Percentiles rank a stretch among this genome's conserved stretches.
Conservation (phyloP, 805 yeast species). For the Cyberlindnera bimundalis region DNA sequence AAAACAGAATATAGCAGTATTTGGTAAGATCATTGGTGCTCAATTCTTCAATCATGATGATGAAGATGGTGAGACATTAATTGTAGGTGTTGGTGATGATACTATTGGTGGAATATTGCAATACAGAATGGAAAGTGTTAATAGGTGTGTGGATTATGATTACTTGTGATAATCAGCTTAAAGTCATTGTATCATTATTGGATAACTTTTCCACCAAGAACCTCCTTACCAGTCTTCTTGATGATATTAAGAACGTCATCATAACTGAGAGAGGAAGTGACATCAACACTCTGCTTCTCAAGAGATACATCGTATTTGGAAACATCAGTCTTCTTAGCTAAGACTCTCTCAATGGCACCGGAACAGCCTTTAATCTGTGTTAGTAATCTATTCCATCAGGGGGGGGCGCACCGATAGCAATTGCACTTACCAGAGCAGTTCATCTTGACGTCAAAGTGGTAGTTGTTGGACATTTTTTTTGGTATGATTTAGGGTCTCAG, state of each 20-base stretch:
- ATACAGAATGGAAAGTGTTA: slow-evolving; percentile 37
- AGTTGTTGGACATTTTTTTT: slow-evolving; percentile 44
- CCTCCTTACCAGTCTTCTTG: slow-evolving; percentile 86
- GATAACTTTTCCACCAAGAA: slow-evolving; percentile 59
- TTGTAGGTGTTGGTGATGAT: slow-evolving; percentile 53
- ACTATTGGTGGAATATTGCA: slow-evolving; percentile 56
- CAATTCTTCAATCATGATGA: slow-evolving; percentile 41
- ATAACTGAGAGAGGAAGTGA: slow-evolving; percentile 60
- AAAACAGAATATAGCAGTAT: slow-evolving; percentile 48
- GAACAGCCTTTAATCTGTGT: slow-evolving; percentile 59
- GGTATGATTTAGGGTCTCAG: neutral
- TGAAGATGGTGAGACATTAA: slow-evolving; percentile 42
- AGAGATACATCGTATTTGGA: slow-evolving; percentile 69
- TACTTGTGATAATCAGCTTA: slow-evolving; percentile 10
- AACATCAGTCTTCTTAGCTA: slow-evolving; percentile 71
- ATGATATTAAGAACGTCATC: slow-evolving; percentile 80
- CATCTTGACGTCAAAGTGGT: slow-evolving; percentile 82
- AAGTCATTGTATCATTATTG: slow-evolving; percentile 6
- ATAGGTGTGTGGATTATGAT: slow-evolving; percentile 40
- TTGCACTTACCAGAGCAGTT: slow-evolving; percentile 57
- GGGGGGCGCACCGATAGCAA: neutral
- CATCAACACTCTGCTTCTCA: slow-evolving; percentile 79
- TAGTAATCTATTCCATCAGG: neutral
- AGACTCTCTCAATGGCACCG: slow-evolving; percentile 76
- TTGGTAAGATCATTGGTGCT: slow-evolving; percentile 59